Percentiles rank a stretch among this genome's conserved stretches.
Evolutionary conservation across 805 yeast genomes (phyloP).

Genomic region (Candida yuanshanica): DNA sequence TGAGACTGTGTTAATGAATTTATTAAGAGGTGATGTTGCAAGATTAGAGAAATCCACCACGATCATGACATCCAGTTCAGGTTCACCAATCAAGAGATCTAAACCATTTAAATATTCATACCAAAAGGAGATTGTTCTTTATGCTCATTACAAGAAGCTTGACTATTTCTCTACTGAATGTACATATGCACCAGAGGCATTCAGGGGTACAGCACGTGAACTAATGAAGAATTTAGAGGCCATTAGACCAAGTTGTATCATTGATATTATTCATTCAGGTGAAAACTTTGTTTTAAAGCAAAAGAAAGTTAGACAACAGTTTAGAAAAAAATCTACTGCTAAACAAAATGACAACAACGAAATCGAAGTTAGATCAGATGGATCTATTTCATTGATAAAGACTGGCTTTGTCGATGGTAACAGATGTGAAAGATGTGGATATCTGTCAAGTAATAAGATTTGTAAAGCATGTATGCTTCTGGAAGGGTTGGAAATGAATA

Average conservation of each 20-base stretch:
- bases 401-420: constrained; percentile 53
- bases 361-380: constrained; percentile 52
- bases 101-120: constrained; percentile 95
- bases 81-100: constrained; percentile 87
- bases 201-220: constrained; percentile 94
- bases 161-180: constrained; percentile 98
- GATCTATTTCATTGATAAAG: constrained; percentile 45
- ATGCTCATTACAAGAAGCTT: constrained; percentile 92
- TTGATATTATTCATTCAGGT: constrained; percentile 92
- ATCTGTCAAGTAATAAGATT: constrained; percentile 76
- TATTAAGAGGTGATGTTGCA: constrained; percentile 93
- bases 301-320: constrained; percentile 39
- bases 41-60: constrained; percentile 84
- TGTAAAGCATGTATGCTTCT: constrained; percentile 92
- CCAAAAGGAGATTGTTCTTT: constrained; percentile 94
- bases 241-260: constrained; percentile 85
- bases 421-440: constrained; percentile 85
- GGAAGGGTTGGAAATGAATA: constrained; percentile 73
- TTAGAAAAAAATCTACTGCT: constrained; percentile 10
- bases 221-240: constrained; percentile 86
- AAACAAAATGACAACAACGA: constrained; percentile 27
- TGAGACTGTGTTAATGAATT: constrained; percentile 93
- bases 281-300: constrained; percentile 70
- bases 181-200: constrained; percentile 97
- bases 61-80: constrained; percentile 74